Evolutionary conservation across 495 filamentous ascomycete genomes (phyloP), one percentile per base, ranked within the genome.

Genomic region (Lasiosphaeria miniovina): DNA sequence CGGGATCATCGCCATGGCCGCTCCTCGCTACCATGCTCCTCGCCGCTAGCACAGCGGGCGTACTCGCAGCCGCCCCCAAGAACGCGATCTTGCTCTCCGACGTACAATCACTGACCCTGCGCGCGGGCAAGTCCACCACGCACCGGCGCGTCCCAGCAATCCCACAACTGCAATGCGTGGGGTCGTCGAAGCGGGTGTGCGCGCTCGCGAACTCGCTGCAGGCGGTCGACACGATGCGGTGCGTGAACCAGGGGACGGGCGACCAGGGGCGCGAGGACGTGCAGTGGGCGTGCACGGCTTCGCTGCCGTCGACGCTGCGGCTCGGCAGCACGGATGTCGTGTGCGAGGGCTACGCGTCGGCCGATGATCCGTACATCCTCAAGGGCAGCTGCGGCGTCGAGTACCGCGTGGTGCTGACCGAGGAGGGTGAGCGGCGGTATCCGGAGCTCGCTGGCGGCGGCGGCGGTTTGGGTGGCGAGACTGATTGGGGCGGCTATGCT

Each of bases 361-460:
- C 88, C 0, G 83, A 91, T 17, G 94, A 98, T 68, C 81, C 82
- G 0, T 94, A 91, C 74, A 82, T 98, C 4, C 76, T 98, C 15
- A 90, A 90, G 61, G 93, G 94, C 4, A 90, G 85, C 66, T 98
- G 94, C 74, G 94, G 91, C 3, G 93, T 96, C 10, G 93, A 98
- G 71, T 98, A 98, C 71, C 79, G 90, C 4, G 69, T 98, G 7
- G 65, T 88, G 1, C 74, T 98, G 38, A 98, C 93, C 4, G 89
- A 90, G 15, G 70, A 79, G n/a, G 93, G 94, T 4, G 86, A 93
- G 76, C 68, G 84, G 65, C 84, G 78, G 66, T 92, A 86, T 64
- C 87, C 88, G 0, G 68, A 75, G 5, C 59, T 57, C 41, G 69
- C 35, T 62, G 65, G 41, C 60, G 61, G 57, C 40, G 49, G 64